A percentile compares a stretch with the other conserved stretches of the same genome.
These are phyloP conservation scores for Mesostigma viride DNA, from an alignment of 139 green algal genomes.

Conservation along the genomic window DNA sequence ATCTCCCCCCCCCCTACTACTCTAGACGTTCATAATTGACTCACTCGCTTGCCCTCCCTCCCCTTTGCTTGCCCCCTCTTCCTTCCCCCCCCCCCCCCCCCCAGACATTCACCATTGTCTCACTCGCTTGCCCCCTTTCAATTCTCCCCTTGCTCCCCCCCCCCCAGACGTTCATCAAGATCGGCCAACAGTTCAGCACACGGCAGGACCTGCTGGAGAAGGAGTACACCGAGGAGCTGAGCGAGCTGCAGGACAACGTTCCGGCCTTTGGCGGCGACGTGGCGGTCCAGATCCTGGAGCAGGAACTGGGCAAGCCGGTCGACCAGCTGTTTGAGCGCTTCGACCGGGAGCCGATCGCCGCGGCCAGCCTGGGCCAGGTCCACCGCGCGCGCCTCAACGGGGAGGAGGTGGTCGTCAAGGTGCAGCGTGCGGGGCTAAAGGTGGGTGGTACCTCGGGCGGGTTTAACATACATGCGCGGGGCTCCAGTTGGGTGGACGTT, in stretches of 20 bases:
- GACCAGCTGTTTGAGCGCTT: constrained; percentile 74
- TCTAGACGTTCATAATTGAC: too few species aligned
- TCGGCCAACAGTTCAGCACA: constrained; percentile 94
- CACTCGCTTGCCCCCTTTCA: too few species aligned
- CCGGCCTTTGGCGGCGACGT: constrained; percentile 72
- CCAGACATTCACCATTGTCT: too few species aligned
- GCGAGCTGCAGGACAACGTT: constrained; percentile 93
- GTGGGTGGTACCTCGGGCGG: too few species aligned
- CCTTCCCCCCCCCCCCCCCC: too few species aligned
- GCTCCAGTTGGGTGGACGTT: too few species aligned
- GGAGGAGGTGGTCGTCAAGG: constrained; percentile 85
- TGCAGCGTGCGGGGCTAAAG: constrained; percentile 91
- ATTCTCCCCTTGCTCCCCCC: too few species aligned
- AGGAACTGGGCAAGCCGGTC: constrained; percentile 57
- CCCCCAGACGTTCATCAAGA: constrained; percentile 93
- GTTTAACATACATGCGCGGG: too few species aligned
- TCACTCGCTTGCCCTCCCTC: too few species aligned
- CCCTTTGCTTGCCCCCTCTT: too few species aligned
- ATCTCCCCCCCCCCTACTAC: too few species aligned
- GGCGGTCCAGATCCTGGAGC: constrained; percentile 71
- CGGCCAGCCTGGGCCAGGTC: constrained; percentile 78
- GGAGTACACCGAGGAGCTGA: constrained; percentile 92
- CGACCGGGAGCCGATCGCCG: constrained; percentile 73
- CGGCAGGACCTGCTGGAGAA: constrained; percentile 81
- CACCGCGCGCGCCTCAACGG: constrained; percentile 73